Base-by-base conservation (phyloP, 2,329 filamentous ascomycete genomes). In the Neofusicoccum sp. region DNA sequence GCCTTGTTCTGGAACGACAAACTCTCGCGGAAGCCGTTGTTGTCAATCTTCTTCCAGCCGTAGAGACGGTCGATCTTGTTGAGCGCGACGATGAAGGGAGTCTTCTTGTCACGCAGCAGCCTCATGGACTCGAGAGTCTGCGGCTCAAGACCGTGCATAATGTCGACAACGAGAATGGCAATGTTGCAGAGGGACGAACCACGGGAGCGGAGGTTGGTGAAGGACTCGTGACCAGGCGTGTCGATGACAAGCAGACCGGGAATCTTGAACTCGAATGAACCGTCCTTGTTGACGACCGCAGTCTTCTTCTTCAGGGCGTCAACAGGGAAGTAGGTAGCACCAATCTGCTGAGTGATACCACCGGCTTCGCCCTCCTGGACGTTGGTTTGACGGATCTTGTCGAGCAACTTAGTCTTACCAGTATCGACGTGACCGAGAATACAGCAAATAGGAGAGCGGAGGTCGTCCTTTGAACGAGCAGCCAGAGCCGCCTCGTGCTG, bases 51-150 rank as follows among this genome's bases (percentile, higher is more conserved):
- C 84, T 97, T 97, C 95, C 96, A 99, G 76, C 92, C 93, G 76
- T 97, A 99, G 14, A 99, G 88, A 86, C 95, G 93, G 87, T 99
- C 95, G 70, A 99, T 98, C 84, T 99, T 99, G 89, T 99, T 99
- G 74, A 99, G 84, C 1, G 96, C 96, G 44, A 99, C 96, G 70
- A 99, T 96, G 82, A 99, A 99, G 4, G 95, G 95, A 28, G 95
- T 99, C 80, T 95, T 96, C 71, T 92, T 87, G 72, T 97, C 94
- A 73, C 94, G 87, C 59, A 99, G 87, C 67, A 99, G 82, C 70
- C 88, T 90, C 92, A 99, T 98, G 1, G 95, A 99, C 80, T 99
- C 96, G 36, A 98, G 84, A 14, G 95, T 99, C 79, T 99, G 95
- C 16, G 90, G 94, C 79, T 99, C 95, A 50, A 99, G 86, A 75